These are phyloP conservation scores for Psophocarpus tetragonolobus DNA, from an alignment of 306 rosid species.

Conservation along the genomic window DNA sequence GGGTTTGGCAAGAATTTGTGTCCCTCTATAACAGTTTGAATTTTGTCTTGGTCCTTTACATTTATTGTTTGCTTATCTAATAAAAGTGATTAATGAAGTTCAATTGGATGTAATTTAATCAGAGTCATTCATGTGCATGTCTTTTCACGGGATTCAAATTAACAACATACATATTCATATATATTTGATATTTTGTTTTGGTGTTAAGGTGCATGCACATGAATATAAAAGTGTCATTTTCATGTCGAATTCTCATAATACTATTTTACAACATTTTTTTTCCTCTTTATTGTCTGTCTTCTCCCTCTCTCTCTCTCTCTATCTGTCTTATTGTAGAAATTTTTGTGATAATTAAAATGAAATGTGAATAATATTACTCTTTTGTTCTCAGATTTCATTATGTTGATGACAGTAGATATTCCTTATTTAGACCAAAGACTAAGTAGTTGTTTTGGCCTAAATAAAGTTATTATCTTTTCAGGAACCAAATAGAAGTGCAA, in stretches of 20 bases:
- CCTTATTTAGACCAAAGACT: neutral
- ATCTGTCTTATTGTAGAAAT: too few relatives aligned
- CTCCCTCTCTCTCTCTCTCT: too few relatives aligned
- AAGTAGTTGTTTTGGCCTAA: neutral
- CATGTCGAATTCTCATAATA: neutral
- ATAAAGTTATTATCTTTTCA: constrained; percentile 38
- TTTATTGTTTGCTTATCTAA: neutral
- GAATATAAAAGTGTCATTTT: neutral
- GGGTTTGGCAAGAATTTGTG: neutral
- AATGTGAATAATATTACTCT: neutral
- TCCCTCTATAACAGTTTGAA: neutral
- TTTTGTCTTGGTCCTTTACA: neutral
- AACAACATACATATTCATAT: too few relatives aligned
- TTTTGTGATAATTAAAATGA: neutral
- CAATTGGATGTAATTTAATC: neutral
- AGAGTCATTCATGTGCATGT: too few relatives aligned
- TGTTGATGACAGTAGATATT: neutral
- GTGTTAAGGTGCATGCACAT: neutral
- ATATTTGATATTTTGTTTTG: too few relatives aligned
- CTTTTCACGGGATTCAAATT: too few relatives aligned
- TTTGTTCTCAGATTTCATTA: neutral
- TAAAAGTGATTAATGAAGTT: neutral
- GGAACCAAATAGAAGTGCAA: constrained; percentile 78
- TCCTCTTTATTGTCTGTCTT: neutral
- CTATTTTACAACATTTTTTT: too few relatives aligned